Conservation (phyloP, 2,329 filamentous ascomycete genomes). For the Colletotrichum aenigma region DNA sequence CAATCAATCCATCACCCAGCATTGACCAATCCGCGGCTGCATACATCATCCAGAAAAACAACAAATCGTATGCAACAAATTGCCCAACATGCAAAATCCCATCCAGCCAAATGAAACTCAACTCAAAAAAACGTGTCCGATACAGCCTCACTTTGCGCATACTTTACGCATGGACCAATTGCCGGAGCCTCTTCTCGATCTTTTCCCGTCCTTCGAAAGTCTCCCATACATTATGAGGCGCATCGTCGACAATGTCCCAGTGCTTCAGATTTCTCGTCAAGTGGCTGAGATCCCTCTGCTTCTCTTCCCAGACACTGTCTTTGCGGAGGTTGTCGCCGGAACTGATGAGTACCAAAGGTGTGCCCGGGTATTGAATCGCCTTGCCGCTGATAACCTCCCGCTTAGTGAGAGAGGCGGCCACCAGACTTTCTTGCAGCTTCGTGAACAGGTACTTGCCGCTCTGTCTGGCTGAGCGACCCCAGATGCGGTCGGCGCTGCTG, state of each 20-base stretch:
- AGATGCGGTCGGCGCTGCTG: slow-evolving; percentile 81
- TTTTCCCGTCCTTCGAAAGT: slow-evolving; percentile 72
- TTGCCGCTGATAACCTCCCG: slow-evolving; percentile 81
- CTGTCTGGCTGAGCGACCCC: slow-evolving; percentile 80
- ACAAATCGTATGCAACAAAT: background rate
- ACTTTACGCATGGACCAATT: slow-evolving; percentile 58
- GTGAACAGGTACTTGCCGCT: slow-evolving; percentile 85
- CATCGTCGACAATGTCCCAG: slow-evolving; percentile 88
- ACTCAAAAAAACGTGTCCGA: background rate
- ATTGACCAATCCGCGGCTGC: background rate
- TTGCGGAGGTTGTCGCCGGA: slow-evolving; percentile 74
- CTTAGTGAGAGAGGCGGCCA: slow-evolving; percentile 82
- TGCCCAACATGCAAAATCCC: background rate
- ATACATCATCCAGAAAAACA: background rate
- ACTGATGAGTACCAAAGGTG: slow-evolving; percentile 80
- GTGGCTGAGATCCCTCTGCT: slow-evolving; percentile 82
- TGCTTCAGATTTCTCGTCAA: slow-evolving; percentile 78
- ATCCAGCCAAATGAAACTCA: background rate
- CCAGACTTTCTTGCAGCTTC: slow-evolving; percentile 89
- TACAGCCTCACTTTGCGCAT: background rate
- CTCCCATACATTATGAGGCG: slow-evolving; percentile 86
- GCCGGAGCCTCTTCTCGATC: slow-evolving; percentile 79
- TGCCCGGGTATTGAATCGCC: slow-evolving; percentile 77
- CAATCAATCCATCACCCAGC: background rate
- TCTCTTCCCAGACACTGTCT: slow-evolving; percentile 77